Conservation (phyloP, 2,329 filamentous ascomycete genomes). For the Sclerotinia minor region DNA sequence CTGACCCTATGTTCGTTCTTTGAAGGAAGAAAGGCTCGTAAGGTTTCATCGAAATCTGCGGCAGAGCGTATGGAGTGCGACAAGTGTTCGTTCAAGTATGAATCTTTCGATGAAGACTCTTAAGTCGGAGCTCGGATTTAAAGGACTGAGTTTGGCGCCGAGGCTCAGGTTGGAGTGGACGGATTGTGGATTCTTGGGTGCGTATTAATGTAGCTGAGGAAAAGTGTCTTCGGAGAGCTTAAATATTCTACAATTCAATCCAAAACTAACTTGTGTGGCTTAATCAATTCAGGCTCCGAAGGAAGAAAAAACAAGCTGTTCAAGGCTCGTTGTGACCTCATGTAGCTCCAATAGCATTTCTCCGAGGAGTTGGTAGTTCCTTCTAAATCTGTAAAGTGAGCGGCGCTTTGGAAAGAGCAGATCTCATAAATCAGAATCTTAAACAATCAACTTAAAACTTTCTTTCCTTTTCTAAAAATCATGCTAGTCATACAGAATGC, state of each 20-base stretch:
- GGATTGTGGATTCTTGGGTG: background rate
- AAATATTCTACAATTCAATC: background rate
- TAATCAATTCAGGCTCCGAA: no score
- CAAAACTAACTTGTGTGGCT: no score
- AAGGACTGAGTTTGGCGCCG: background rate
- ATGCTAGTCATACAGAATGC: conserved; percentile 11
- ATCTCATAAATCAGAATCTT: background rate
- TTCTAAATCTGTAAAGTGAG: no score
- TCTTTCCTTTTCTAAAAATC: background rate
- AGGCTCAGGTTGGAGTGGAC: background rate
- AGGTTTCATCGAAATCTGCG: background rate
- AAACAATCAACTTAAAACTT: background rate
- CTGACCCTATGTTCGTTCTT: background rate
- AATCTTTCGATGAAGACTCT: no score
- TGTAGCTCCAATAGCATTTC: no score
- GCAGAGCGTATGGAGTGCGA: background rate
- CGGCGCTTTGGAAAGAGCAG: background rate
- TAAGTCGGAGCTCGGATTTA: background rate
- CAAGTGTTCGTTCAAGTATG: no score
- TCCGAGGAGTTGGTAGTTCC: no score
- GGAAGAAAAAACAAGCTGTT: background rate
- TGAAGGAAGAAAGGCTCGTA: background rate
- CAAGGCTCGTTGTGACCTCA: background rate
- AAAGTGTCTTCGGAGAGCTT: background rate
- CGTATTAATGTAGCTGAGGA: background rate